Conservation (phyloP, 805 yeast genomes). For the Debaryomyces tyrocola region DNA sequence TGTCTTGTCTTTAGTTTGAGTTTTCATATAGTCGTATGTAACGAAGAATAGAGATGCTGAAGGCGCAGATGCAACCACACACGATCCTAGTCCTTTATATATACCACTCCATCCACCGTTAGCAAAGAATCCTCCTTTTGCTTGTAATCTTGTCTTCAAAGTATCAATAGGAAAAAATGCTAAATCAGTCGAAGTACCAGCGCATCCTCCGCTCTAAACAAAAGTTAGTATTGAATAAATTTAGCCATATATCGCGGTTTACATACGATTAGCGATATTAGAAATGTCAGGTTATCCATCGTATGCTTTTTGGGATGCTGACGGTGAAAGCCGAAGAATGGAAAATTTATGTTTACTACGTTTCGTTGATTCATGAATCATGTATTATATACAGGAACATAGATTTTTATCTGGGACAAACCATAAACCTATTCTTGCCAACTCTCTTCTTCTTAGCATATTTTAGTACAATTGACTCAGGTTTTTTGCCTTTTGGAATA, state of each 20-base stretch:
- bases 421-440: conserved; percentile 31
- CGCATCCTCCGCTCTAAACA: conserved; percentile 78
- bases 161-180: conserved; percentile 97
- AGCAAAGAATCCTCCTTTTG: conserved; percentile 86
- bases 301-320: neutral
- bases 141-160: conserved; percentile 89
- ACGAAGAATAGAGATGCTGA: conserved; percentile 50
- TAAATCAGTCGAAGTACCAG: conserved; percentile 94
- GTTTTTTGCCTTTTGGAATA: conserved; percentile 36
- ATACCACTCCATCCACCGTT: conserved; percentile 95
- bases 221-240: no score
- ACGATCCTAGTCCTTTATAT: conserved; percentile 89
- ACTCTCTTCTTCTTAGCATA: conserved; percentile 34
- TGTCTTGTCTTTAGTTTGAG: conserved; percentile 31
- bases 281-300: conserved; percentile 30
- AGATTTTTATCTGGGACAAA: conserved; percentile 20
- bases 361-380: neutral
- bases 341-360: neutral
- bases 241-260: no score
- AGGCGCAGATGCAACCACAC: conserved; percentile 94
- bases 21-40: conserved; percentile 79
- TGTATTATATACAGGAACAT: conserved; percentile 2
- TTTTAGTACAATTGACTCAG: conserved; percentile 38
- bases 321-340: no score
- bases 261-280: conserved; percentile 36